phyloP scores from a whole-genome alignment of 1,139 yeast genomes.

The Hansenula lynferdii region DNA sequence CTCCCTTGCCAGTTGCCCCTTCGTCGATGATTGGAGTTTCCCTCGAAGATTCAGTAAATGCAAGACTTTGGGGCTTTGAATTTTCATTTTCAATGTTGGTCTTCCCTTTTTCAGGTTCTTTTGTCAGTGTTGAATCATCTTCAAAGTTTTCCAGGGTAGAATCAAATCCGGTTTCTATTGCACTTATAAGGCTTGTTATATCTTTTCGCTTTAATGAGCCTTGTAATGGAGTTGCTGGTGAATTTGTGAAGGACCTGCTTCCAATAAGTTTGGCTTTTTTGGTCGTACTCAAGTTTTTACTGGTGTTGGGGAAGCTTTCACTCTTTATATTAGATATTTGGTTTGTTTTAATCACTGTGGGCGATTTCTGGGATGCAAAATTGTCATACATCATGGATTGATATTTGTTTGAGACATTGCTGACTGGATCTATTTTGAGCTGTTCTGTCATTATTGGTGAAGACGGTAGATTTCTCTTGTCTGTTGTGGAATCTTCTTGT shows the following conservation, averaged over 20 bases:
- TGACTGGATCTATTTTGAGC: slow-evolving; percentile 14
- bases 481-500: slow-evolving; percentile 3
- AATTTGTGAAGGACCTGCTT: not conserved
- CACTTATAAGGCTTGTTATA: slow-evolving; percentile 13
- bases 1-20: not conserved
- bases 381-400: slow-evolving; percentile 18
- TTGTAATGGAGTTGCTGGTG: slow-evolving; percentile 3
- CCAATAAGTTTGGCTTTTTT: not conserved
- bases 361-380: slow-evolving; percentile 16
- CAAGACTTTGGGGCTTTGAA: no score
- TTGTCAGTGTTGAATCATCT: not conserved
- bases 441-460: slow-evolving; percentile 16
- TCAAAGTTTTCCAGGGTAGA: not conserved
- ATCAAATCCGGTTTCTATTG: slow-evolving; percentile 14
- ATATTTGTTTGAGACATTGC: slow-evolving; percentile 12
- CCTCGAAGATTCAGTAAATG: no score
- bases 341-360: slow-evolving; percentile 8
- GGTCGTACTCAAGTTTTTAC: not conserved
- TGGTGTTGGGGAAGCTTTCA: slow-evolving; percentile 10
- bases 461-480: slow-evolving; percentile 14
- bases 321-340: slow-evolving; percentile 2
- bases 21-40: not conserved
- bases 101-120: not conserved
- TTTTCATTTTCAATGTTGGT: not conserved
- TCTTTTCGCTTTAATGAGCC: slow-evolving; percentile 8